phyloP scores from a whole-genome alignment of 2,329 filamentous ascomycete species.

The Arthrobotrys megalospora region DNA sequence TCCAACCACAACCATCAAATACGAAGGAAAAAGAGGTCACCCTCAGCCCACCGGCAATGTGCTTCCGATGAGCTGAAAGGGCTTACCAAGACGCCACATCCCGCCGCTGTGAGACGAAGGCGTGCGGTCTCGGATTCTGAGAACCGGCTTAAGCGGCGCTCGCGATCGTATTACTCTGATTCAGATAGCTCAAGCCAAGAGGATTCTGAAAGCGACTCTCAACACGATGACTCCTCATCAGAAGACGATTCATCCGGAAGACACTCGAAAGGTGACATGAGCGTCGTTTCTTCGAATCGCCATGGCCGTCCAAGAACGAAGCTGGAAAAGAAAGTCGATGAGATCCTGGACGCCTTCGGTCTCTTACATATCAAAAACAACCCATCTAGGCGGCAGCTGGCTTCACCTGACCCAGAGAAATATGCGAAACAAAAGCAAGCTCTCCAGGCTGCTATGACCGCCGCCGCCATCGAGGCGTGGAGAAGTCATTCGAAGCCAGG shows the following conservation, averaged over 20 bases:
- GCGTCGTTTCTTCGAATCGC: constrained; percentile 39
- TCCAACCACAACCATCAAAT: background rate
- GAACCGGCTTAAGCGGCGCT: constrained; percentile 15
- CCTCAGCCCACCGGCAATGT: constrained; percentile 46
- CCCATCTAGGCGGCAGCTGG: constrained; percentile 51
- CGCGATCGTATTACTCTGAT: constrained; percentile 18
- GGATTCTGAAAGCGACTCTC: constrained; percentile 7
- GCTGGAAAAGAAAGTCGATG: constrained; percentile 51
- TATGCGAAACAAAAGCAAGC: constrained; percentile 57
- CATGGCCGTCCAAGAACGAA: constrained; percentile 39
- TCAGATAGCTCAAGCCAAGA: constrained; percentile 13
- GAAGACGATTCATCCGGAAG: constrained; percentile 24
- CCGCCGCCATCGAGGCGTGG: constrained; percentile 58
- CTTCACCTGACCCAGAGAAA: constrained; percentile 59
- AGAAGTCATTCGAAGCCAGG: constrained; percentile 56
- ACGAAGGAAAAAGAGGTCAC: constrained; percentile 10
- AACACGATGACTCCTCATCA: background rate
- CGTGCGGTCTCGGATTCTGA: constrained; percentile 39
- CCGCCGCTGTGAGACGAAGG: background rate
- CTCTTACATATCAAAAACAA: constrained; percentile 56
- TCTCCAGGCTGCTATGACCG: constrained; percentile 53
- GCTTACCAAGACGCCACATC: constrained; percentile 19
- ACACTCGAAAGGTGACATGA: constrained; percentile 41
- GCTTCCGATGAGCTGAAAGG: constrained; percentile 37
- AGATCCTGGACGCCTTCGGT: constrained; percentile 46